Conservation (phyloP, 768 basidiomycete genomes). For the Suillus lakei region DNA sequence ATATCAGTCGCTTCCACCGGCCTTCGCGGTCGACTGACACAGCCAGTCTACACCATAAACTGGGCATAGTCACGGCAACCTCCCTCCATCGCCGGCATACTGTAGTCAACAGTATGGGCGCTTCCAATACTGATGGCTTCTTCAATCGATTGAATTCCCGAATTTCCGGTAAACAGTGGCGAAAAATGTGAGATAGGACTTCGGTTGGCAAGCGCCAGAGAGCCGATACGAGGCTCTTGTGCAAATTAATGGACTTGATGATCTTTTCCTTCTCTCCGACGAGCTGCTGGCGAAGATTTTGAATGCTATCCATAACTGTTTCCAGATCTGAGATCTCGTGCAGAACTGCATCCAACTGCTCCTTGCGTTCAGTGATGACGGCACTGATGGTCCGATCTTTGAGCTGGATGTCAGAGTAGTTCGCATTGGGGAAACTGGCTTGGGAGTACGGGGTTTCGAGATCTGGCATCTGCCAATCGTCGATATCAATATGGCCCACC, state of each 20-base stretch:
- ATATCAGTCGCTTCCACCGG: conserved; percentile 12
- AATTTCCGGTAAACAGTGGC: conserved; percentile 35
- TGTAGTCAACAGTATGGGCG: conserved; percentile 44
- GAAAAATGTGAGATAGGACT: conserved; percentile 51
- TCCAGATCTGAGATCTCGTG: conserved; percentile 17
- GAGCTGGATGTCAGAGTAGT: conserved; percentile 15
- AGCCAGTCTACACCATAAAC: conserved; percentile 51
- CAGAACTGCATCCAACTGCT: conserved; percentile 18
- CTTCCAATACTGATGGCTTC: conserved; percentile 4
- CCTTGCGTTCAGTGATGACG: conserved; percentile 21
- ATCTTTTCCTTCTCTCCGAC: conserved; percentile 18
- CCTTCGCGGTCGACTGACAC: neutral
- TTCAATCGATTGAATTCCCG: too few species aligned
- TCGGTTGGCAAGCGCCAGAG: conserved; percentile 50
- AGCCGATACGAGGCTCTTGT: conserved; percentile 27
- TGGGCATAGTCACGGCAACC: conserved; percentile 42
- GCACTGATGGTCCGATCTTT: conserved; percentile 17
- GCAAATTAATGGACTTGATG: conserved; percentile 20
- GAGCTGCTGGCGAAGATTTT: conserved; percentile 15
- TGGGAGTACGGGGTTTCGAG: conserved; percentile 25
- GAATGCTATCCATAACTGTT: conserved; percentile 18
- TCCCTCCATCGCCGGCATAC: conserved; percentile 49
- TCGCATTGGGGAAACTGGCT: conserved; percentile 9
- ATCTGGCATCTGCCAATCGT: conserved; percentile 16
- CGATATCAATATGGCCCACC: too few species aligned